Evolutionary conservation across 2,329 filamentous ascomycete genomes (phyloP).

Genomic region (Trichophyton benhamiae): DNA sequence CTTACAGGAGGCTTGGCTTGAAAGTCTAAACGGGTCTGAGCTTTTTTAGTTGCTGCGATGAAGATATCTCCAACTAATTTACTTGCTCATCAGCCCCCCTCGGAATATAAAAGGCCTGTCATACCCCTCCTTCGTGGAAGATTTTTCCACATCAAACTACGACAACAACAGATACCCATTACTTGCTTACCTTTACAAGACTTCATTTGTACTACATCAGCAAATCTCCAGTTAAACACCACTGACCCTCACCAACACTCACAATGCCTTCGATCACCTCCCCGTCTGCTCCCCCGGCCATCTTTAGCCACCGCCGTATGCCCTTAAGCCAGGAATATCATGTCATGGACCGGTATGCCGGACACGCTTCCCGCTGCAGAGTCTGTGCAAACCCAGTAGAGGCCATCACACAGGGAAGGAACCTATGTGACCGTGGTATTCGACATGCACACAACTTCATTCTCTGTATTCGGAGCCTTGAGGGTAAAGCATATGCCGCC

Average conservation of each 20-base stretch:
- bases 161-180: neutral
- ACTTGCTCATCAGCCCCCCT: neutral
- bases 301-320: constrained; percentile 12
- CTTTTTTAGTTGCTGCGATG: neutral
- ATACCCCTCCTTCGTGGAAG: neutral
- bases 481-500: constrained; percentile 30
- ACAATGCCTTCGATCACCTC: constrained; percentile 36
- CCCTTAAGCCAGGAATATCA: constrained; percentile 21
- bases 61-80: neutral
- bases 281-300: constrained; percentile 4
- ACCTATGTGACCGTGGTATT: constrained; percentile 26
- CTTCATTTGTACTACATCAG: neutral
- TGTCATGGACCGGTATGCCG: constrained; percentile 25
- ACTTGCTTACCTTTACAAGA: neutral
- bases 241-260: neutral
- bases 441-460: constrained; percentile 23
- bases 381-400: constrained; percentile 23
- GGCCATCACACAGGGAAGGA: constrained; percentile 17
- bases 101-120: neutral
- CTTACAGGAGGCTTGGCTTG: neutral
- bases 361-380: constrained; percentile 24
- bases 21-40: constrained; percentile 1
- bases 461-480: constrained; percentile 25
- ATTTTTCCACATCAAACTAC: neutral
- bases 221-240: neutral